A percentile compares a stretch with the other conserved stretches of the same genome.
These are phyloP conservation scores for Aureobasidium sp. DNA, from an alignment of 2,329 filamentous ascomycete genomes.

Conservation along the genomic window DNA sequence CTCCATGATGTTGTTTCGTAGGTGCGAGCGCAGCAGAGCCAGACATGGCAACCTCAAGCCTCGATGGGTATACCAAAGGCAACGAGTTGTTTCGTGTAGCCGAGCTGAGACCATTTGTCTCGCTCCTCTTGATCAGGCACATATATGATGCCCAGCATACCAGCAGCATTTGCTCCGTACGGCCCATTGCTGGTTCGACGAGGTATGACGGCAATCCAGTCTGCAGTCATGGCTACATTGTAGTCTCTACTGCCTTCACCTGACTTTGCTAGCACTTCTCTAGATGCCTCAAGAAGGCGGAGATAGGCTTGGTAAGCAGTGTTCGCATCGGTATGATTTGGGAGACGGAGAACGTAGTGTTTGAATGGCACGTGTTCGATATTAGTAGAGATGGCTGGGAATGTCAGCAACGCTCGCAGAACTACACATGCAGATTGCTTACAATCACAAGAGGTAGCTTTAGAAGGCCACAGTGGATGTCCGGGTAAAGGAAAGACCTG, in stretches of 20 bases:
- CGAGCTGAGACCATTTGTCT: conserved; percentile 9
- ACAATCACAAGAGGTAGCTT: background rate
- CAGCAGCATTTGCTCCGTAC: conserved; percentile 29
- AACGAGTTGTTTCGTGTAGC: conserved; percentile 13
- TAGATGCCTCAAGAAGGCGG: conserved; percentile 12
- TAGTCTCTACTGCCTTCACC: conserved; percentile 23
- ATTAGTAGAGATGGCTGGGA: background rate
- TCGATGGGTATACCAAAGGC: conserved; percentile 13
- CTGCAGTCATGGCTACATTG: conserved; percentile 30
- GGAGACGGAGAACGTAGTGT: conserved; percentile 13
- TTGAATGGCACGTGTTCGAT: conserved; percentile 15
- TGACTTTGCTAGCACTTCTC: conserved; percentile 4
- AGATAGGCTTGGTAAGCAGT: conserved; percentile 20
- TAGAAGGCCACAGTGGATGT: conserved; percentile 22
- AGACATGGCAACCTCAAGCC: background rate
- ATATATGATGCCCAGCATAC: conserved; percentile 31
- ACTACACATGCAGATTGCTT: background rate
- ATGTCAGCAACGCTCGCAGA: background rate
- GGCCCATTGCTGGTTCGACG: conserved; percentile 23
- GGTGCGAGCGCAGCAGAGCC: background rate
- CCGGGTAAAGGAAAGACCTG: conserved; percentile 35
- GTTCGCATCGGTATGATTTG: conserved; percentile 2
- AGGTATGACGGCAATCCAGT: conserved; percentile 32
- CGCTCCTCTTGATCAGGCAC: conserved; percentile 9
- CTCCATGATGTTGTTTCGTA: background rate